Conservation (phyloP, 2,329 filamentous ascomycete species). For the Sporothrix schenckii region DNA sequence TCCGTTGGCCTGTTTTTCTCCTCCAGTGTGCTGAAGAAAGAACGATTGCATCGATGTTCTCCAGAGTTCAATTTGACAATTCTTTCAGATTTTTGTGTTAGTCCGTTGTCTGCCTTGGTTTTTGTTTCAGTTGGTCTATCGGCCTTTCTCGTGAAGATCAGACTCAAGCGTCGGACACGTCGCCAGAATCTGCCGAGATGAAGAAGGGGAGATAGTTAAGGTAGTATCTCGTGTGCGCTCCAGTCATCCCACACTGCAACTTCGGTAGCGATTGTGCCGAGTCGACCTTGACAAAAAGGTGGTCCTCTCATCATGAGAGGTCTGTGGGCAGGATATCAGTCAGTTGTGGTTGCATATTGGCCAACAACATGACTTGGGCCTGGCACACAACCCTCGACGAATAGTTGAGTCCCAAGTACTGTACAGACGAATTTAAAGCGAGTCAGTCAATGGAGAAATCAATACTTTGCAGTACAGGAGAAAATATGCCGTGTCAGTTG, state of each 20-base stretch:
- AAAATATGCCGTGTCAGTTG: too few species aligned
- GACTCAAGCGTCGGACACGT: neutral
- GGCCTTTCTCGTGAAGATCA: conserved; percentile 7
- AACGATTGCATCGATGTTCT: neutral
- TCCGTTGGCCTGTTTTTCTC: neutral
- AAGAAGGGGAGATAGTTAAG: neutral
- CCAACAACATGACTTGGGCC: neutral
- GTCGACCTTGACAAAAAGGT: neutral
- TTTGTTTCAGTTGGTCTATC: neutral
- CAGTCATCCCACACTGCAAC: neutral
- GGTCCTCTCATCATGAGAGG: neutral
- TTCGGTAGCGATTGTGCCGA: conserved; percentile 15
- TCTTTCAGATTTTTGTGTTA: neutral
- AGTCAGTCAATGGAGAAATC: neutral
- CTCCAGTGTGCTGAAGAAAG: neutral
- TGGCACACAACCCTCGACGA: neutral
- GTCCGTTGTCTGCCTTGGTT: neutral
- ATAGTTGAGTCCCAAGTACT: conserved; percentile 5
- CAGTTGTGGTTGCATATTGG: neutral
- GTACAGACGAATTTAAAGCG: neutral
- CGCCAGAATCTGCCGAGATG: neutral
- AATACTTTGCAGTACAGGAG: neutral
- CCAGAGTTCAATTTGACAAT: neutral
- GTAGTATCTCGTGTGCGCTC: neutral
- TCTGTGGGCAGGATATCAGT: neutral